These are phyloP conservation scores for Venturia nashicola DNA, from an alignment of 2,329 filamentous ascomycete genomes.

Conservation along the genomic window DNA sequence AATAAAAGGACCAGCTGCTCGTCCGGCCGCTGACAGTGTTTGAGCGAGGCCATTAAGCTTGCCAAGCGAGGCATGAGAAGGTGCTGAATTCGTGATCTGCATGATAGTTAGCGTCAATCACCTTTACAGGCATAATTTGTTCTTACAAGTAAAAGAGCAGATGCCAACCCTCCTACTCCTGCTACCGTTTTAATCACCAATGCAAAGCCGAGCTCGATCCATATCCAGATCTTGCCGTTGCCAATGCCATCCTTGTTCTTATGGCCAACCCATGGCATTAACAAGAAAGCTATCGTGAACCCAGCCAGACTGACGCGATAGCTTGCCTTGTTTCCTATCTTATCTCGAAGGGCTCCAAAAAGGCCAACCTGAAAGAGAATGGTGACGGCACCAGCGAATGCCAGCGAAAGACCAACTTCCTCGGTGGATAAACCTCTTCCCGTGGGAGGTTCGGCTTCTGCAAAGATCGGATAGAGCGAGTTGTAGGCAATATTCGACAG, in stretches of 20 bases:
- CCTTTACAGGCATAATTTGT: background rate
- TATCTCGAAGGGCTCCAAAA: constrained; percentile 66
- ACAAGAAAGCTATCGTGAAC: constrained; percentile 67
- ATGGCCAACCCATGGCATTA: constrained; percentile 87
- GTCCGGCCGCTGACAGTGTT: constrained; percentile 79
- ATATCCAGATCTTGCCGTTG: constrained; percentile 57
- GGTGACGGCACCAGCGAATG: constrained; percentile 71
- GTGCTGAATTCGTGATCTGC: constrained; percentile 86
- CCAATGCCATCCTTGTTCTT: constrained; percentile 40
- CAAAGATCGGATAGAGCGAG: constrained; percentile 88
- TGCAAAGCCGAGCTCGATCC: constrained; percentile 66
- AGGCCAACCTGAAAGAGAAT: constrained; percentile 83
- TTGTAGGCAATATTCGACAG: constrained; percentile 92
- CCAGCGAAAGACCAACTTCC: constrained; percentile 76
- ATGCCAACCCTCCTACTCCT: constrained; percentile 78
- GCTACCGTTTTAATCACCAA: constrained; percentile 84
- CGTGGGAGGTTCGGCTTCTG: constrained; percentile 58
- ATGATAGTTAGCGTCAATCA: background rate
- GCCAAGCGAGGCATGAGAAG: constrained; percentile 73
- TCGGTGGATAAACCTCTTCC: constrained; percentile 65
- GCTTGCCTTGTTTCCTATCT: constrained; percentile 72
- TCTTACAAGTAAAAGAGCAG: constrained; percentile 72
- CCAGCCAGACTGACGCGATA: constrained; percentile 70
- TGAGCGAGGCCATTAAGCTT: constrained; percentile 90
- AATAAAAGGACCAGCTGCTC: constrained; percentile 77